Base-by-base conservation (phyloP, 257 asterid species). In the Primulina tabacum region DNA sequence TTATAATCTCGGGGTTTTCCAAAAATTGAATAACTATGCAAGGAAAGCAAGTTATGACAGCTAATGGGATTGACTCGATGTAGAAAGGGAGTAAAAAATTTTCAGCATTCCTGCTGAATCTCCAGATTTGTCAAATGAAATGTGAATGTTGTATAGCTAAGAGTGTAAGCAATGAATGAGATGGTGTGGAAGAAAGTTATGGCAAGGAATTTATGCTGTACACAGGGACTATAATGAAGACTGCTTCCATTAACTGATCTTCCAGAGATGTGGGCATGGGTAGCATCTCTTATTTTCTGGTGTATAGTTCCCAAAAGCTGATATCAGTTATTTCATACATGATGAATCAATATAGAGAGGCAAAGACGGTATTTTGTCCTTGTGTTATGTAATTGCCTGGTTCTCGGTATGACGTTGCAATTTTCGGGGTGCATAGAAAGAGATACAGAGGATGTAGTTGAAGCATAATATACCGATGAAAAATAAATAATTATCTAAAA, bases 11-110 rank as follows among this genome's bases (percentile, higher is more conserved):
- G 52, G 17, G 52, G 17, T 40, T 4, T n/a, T 35, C 17, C 37
- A 40, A 64, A 64, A n/a, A 30, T 64, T 64, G 55, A 64, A 37
- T 35, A 17, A 38, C 56, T 34, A 28, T 28, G 68, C 20, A 35
- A 64, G n/a, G n/a, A 35, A 37, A 8, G 32, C 14, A 32, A 20
- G 56, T 34, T 35, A 40, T 11, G 52, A 40, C 5, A 40, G 52
- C 17, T 11, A 40, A 40, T 40, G 52, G 17, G 17, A 40, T 40
- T 12, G 52, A 40, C 52, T 40, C 17, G 6, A 40, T 12, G 6
- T 40, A 40, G 2, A 38, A 38, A 10, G 47, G 52, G 17, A 3
- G 6, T 12, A 6, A 3, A 40, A 40, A 40, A 10, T 40, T 40
- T 40, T 40, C 52, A 40, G 5, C 17, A 12, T 40, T 40, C 52